Evolutionary conservation across 495 filamentous ascomycete species (phyloP).

Genomic region (Neurospora sp.): DNA sequence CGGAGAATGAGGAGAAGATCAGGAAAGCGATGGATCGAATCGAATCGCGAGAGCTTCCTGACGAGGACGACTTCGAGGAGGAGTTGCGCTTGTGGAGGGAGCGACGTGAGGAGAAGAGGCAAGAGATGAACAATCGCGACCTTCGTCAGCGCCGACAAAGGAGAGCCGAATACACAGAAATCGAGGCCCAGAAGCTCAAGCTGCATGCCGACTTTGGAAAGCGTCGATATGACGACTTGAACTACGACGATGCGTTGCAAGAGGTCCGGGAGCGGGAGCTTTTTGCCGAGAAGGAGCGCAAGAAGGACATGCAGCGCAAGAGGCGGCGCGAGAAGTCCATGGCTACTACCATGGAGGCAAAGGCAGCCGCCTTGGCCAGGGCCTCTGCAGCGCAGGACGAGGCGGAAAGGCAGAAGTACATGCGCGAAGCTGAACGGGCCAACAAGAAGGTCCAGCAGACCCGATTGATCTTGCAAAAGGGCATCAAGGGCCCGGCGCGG

Average conservation of each 20-base stretch:
- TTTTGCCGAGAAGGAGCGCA: conserved; percentile 93
- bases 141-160: conserved; percentile 45
- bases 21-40: conserved; percentile 53
- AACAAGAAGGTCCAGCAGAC: conserved; percentile 85
- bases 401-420: conserved; percentile 61
- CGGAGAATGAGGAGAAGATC: conserved; percentile 60
- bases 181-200: conserved; percentile 27
- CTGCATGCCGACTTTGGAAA: conserved; percentile 41
- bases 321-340: conserved; percentile 93
- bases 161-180: conserved; percentile 24
- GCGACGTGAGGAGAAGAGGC: conserved; percentile 49
- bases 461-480: conserved; percentile 69
- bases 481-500: conserved; percentile 71
- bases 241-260: conserved; percentile 58
- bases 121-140: conserved; percentile 49
- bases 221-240: conserved; percentile 35
- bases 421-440: conserved; percentile 71
- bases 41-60: conserved; percentile 60
- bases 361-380: conserved; percentile 66
- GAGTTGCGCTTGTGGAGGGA: conserved; percentile 45
- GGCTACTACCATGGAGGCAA: conserved; percentile 74
- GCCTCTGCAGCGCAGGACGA: conserved; percentile 68
- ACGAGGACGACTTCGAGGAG: conserved; percentile 51
- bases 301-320: conserved; percentile 99
- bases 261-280: conserved; percentile 85